Evolutionary conservation across 805 yeast genomes (phyloP).

Genomic region (Wickerhamomyces canadensis): DNA sequence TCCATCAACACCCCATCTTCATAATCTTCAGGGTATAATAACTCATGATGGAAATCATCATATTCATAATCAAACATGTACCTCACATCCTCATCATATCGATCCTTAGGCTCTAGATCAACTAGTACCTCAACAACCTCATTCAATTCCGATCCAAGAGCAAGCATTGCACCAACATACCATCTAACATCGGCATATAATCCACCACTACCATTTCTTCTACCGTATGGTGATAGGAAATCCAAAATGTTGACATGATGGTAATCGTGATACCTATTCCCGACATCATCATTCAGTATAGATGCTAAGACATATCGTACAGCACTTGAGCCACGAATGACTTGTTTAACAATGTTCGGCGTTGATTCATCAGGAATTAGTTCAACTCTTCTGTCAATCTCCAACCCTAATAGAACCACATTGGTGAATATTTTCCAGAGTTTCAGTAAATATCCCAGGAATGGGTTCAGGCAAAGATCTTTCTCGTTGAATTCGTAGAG

Average conservation of each 20-base stretch:
- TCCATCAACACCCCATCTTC: slow-evolving; percentile 8
- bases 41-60: slow-evolving; percentile 34
- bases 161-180: slow-evolving; percentile 49
- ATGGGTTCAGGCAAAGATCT: slow-evolving; percentile 54
- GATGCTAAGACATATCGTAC: slow-evolving; percentile 57
- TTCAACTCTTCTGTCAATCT: slow-evolving; percentile 49
- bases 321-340: slow-evolving; percentile 59
- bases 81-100: slow-evolving; percentile 61
- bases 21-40: slow-evolving; percentile 22
- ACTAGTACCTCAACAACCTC: slow-evolving; percentile 50
- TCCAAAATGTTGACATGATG: slow-evolving; percentile 51
- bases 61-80: slow-evolving; percentile 57
- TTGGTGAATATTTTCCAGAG: slow-evolving; percentile 65
- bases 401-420: slow-evolving; percentile 53
- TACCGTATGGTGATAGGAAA: slow-evolving; percentile 63
- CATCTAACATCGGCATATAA: slow-evolving; percentile 52
- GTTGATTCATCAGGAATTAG: slow-evolving; percentile 25
- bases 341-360: slow-evolving; percentile 42
- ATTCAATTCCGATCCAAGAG: slow-evolving; percentile 39
- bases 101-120: slow-evolving; percentile 54
- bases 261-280: slow-evolving; percentile 45
- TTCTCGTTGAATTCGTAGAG: slow-evolving; percentile 29
- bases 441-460: slow-evolving; percentile 47
- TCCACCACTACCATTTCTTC: slow-evolving; percentile 57
- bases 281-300: slow-evolving; percentile 46